Percentiles rank a stretch among this genome's conserved stretches.
These are phyloP conservation scores for Calvatia gigantea DNA, from an alignment of 768 basidiomycete species.

Conservation along the genomic window DNA sequence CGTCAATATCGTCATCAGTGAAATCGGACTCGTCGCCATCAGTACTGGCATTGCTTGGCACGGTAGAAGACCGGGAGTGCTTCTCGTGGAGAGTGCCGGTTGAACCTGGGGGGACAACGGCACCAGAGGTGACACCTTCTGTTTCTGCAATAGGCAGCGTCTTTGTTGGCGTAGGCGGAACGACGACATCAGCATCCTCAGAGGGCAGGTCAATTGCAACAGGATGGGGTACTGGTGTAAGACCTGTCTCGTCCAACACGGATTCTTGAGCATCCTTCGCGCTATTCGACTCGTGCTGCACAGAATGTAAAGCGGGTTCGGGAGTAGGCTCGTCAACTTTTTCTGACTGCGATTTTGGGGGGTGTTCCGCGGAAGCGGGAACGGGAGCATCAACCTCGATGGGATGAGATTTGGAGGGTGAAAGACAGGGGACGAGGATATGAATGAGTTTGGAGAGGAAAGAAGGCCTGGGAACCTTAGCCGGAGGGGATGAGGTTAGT, in stretches of 20 bases:
- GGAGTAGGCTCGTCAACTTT: constrained; percentile 1
- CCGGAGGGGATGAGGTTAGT: constrained; percentile 8
- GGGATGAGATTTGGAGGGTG: constrained; percentile 46
- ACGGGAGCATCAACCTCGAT: constrained; percentile 36
- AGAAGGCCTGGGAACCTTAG: constrained; percentile 36
- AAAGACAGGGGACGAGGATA: constrained; percentile 64
- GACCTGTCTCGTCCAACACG: constrained; percentile 1
- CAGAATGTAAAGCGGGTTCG: background rate
- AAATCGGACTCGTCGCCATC: constrained; percentile 66
- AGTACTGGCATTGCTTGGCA: constrained; percentile 31
- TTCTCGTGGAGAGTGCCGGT: constrained; percentile 35
- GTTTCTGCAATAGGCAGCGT: constrained; percentile 65
- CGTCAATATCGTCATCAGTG: constrained; percentile 66
- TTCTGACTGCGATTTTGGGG: constrained; percentile 10
- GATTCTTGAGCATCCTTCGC: constrained; percentile 1
- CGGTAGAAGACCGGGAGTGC: constrained; percentile 15
- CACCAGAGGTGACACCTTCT: constrained; percentile 86
- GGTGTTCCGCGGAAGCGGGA: constrained; percentile 17
- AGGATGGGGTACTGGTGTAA: constrained; percentile 13
- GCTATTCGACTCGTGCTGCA: background rate
- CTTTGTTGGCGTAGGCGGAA: constrained; percentile 34
- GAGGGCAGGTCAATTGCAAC: constrained; percentile 14
- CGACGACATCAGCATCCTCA: constrained; percentile 28
- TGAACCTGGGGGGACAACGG: constrained; percentile 88
- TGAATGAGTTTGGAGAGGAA: constrained; percentile 59